phyloP scores from a whole-genome alignment of 2,329 filamentous ascomycete genomes.

The Exophiala calicioides region DNA sequence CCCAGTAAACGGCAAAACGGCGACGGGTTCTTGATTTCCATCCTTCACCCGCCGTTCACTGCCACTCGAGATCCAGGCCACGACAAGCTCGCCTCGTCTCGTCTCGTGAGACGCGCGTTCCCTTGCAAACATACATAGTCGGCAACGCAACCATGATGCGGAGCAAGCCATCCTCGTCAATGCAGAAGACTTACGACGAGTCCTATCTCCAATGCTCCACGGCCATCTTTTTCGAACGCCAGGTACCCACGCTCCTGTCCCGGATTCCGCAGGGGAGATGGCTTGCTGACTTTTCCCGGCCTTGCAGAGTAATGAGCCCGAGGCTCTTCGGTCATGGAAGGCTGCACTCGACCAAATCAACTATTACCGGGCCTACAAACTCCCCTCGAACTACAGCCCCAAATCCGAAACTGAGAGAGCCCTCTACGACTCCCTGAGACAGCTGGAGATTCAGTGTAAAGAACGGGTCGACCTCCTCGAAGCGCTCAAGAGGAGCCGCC shows the following conservation, averaged over 20 bases:
- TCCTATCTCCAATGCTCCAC: slow-evolving; percentile 93
- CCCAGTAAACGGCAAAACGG: no score
- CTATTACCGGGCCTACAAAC: slow-evolving; percentile 76
- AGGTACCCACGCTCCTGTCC: slow-evolving; percentile 56
- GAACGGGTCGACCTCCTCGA: slow-evolving; percentile 88
- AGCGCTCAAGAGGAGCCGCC: slow-evolving; percentile 68
- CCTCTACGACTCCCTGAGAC: slow-evolving; percentile 74
- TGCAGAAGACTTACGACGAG: slow-evolving; percentile 98
- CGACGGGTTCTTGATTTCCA: no score
- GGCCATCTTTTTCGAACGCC: slow-evolving; percentile 91
- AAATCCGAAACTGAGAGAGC: slow-evolving; percentile 81
- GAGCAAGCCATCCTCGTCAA: slow-evolving; percentile 65
- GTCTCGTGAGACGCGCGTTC: slow-evolving; percentile 16
- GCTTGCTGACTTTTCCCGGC: slow-evolving; percentile 3
- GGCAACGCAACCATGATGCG: slow-evolving; percentile 54
- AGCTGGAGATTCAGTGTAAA: slow-evolving; percentile 88
- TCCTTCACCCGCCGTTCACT: no score
- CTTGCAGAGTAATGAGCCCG: slow-evolving; percentile 78
- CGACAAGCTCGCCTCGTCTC: background rate
- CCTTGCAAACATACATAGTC: slow-evolving; percentile 5
- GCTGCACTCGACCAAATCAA: slow-evolving; percentile 85
- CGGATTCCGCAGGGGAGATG: background rate
- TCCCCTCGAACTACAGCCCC: slow-evolving; percentile 68
- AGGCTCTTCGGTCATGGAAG: slow-evolving; percentile 89
- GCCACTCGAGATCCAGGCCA: no score